Evolutionary conservation across 768 basidiomycete species (phyloP), one percentile per base, ranked within the genome.

Genomic region (Mycena latifolia): DNA sequence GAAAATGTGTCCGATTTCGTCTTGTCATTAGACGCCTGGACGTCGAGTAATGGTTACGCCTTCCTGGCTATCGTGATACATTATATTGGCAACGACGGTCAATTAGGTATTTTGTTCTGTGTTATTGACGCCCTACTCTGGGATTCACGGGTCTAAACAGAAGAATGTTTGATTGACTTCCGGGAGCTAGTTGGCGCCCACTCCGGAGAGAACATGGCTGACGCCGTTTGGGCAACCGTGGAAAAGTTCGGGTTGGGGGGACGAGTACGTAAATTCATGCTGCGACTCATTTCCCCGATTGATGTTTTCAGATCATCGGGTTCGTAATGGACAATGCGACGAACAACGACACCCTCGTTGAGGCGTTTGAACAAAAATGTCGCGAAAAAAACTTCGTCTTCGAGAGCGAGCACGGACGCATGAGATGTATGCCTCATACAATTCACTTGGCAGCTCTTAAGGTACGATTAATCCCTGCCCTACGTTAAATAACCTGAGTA

Each of bases 401-500:
- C 57, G 65, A 63, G 33, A 69, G 74, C 3, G 20, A 4, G 7
- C 51, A 73, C 18, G 70, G 75, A 8, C 71, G 75, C 3, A 61
- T 77, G 27, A 73, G 69, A 27, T 81, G 79, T 67, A 77, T 80
- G 76, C 80, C 78, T 0, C 80, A 81, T 37, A 80, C 77, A 2
- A 72, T 80, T 20, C 77, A 81, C 60, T 73, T 81, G 45, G 78
- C 78, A 6, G 75, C 77, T 77, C 29, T 77, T 2, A 67, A 77
- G 69, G 77, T 75, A 45, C 6, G 8, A 35, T n/a, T 5, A 39
- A n/a, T 20, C 41, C 41, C 6, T 17, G 8, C 37, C 10, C 5
- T 39, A 10, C 17, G 5, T 39, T 18, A 39, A 18, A 39, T 39
- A 9, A 9, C 6, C 37, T 39, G 11, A 39, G 5, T 3, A 12